These are phyloP conservation scores for Medicago ruthenica DNA, from an alignment of 306 rosid species.

Conservation along the genomic window DNA sequence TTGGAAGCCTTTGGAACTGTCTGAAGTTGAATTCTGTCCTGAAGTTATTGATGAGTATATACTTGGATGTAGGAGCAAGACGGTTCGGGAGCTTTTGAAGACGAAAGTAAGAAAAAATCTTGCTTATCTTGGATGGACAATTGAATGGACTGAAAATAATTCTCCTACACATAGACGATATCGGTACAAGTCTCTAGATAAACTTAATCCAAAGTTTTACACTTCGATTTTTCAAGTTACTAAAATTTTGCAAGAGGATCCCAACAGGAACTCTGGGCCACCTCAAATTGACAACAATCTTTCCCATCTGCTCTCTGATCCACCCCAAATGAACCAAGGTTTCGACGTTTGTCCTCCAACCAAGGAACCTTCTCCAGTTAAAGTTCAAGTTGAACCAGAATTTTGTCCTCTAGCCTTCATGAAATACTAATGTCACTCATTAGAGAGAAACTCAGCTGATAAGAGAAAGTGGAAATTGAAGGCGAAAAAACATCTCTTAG, in stretches of 20 bases:
- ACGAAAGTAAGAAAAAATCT: slow-evolving; percentile 58
- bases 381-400: slow-evolving; percentile 40
- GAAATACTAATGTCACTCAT: slow-evolving; percentile 44
- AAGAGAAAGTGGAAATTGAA: slow-evolving; percentile 40
- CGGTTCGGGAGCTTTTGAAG: slow-evolving; percentile 29
- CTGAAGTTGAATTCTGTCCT: slow-evolving; percentile 54
- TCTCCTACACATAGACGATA: background rate
- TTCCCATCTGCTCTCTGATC: slow-evolving; percentile 36
- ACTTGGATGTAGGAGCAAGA: slow-evolving; percentile 38
- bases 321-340: slow-evolving; percentile 34
- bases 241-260: no score
- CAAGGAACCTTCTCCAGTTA: slow-evolving; percentile 24
- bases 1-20: slow-evolving; percentile 52
- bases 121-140: slow-evolving; percentile 68
- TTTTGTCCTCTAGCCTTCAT: slow-evolving; percentile 55
- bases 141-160: slow-evolving; percentile 46
- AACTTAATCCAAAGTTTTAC: slow-evolving; percentile 46
- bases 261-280: no score
- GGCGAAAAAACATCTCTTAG: slow-evolving; percentile 57
- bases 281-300: slow-evolving; percentile 6
- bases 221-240: slow-evolving; percentile 55
- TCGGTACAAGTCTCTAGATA: slow-evolving; percentile 59
- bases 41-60: slow-evolving; percentile 51
- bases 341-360: slow-evolving; percentile 37
- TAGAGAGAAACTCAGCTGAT: slow-evolving; percentile 19